phyloP scores from a whole-genome alignment of 2,329 filamentous ascomycete species.

The Cladorrhinum sp. region DNA sequence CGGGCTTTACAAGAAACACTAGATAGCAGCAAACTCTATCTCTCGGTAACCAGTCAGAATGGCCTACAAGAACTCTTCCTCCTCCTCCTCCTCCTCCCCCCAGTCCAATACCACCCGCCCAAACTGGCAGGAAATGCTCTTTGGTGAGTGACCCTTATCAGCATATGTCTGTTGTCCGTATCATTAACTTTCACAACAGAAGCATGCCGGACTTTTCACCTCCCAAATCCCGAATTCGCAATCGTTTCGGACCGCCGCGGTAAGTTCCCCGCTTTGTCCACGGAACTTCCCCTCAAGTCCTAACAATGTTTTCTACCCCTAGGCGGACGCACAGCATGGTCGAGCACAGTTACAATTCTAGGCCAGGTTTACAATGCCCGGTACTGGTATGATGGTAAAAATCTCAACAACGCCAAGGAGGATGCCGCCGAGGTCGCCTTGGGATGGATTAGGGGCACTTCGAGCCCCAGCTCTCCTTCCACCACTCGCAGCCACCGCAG shows the following conservation, averaged over 20 bases:
- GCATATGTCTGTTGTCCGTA: background rate
- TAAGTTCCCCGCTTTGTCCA: slow-evolving; percentile 20
- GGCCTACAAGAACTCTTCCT: background rate
- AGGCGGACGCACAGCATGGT: slow-evolving; percentile 92
- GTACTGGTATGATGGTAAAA: slow-evolving; percentile 89
- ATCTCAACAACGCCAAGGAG: slow-evolving; percentile 82
- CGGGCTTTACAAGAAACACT: too few species aligned
- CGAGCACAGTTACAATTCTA: slow-evolving; percentile 71
- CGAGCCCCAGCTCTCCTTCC: slow-evolving; percentile 40
- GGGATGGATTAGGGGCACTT: slow-evolving; percentile 45
- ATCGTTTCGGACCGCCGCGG: slow-evolving; percentile 36
- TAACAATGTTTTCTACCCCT: background rate
- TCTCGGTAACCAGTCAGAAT: background rate
- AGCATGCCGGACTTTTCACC: slow-evolving; percentile 31
- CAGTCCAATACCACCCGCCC: background rate
- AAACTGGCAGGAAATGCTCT: background rate
- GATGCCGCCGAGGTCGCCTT: slow-evolving; percentile 85
- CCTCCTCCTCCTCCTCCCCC: background rate
- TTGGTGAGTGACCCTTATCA: background rate
- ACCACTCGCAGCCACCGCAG: slow-evolving; percentile 33
- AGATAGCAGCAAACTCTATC: too few species aligned
- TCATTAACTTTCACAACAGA: slow-evolving; percentile 25
- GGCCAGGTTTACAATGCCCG: slow-evolving; percentile 65
- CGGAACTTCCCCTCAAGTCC: background rate
- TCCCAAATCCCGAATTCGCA: slow-evolving; percentile 32